Conservation (phyloP, 2,329 filamentous ascomycete genomes). For the Phialocephala sp. region DNA sequence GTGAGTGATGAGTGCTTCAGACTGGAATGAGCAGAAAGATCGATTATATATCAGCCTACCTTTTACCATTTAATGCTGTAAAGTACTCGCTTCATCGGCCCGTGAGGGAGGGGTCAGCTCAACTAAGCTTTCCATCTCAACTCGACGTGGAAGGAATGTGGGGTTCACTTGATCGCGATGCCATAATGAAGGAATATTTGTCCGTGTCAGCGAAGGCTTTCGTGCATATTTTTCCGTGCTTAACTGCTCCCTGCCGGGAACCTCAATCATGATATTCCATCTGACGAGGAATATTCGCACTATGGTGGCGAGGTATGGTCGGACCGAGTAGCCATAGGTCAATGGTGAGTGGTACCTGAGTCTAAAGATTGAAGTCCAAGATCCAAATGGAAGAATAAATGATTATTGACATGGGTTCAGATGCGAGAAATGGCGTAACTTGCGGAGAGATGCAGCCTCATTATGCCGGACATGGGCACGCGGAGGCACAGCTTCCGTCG, state of each 20-base stretch:
- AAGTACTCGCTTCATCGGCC: slow-evolving; percentile 10
- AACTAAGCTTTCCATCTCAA: neutral
- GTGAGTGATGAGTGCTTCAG: neutral
- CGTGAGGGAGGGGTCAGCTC: slow-evolving; percentile 3
- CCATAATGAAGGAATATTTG: neutral
- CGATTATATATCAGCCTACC: neutral
- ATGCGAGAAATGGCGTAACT: neutral
- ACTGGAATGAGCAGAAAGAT: neutral
- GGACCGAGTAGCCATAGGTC: neutral
- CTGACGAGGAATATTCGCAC: slow-evolving; percentile 5
- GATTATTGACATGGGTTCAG: slow-evolving; percentile 8
- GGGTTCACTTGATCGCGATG: neutral
- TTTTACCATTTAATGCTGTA: neutral
- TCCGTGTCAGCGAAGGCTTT: neutral
- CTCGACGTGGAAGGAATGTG: neutral
- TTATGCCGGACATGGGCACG: neutral
- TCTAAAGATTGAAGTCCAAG: neutral
- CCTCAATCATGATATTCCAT: neutral
- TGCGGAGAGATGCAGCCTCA: slow-evolving; percentile 12
- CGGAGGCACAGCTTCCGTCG: slow-evolving; percentile 13
- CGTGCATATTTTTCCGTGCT: neutral
- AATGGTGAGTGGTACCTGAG: neutral
- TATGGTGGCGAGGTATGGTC: neutral
- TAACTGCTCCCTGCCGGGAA: neutral
- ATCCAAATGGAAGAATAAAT: slow-evolving; percentile 10